Base-by-base conservation (phyloP, 78 protist genomes). In the Dictyostelium purpureum region DNA sequence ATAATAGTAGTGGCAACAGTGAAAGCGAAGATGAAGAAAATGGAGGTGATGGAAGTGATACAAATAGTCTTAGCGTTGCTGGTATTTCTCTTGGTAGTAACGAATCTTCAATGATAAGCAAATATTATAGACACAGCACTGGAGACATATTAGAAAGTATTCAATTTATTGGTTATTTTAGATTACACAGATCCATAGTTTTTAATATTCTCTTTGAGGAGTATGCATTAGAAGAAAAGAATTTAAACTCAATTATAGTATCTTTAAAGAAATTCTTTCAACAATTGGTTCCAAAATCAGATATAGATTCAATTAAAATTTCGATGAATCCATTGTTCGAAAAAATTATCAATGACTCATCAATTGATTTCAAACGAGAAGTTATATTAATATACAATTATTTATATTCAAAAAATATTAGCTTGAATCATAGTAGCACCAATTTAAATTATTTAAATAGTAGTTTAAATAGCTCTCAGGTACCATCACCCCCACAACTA, bases 321-420 rank as follows among this genome's bases (percentile, higher is more conserved):
- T 16, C 76, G 40, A 40, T 69, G 21, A 69, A 69, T 42, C 45
- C 52, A 69, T 40, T 69, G 9, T 11, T 69, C 0, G 76, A 69
- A 14, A 69, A 52, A 69, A 10, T 69, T 19, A 40, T 69, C 35
- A 69, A 69, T 40, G 76, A 69, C 40, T 51, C 42, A n/a, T 69
- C 52, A n/a, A 69, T 69, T n/a, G 76, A 69, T 69, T 69, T 69
- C 47, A 69, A 69, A 42, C 19, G 76, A 38, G 76, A 69, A 31
- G 14, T 69, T 4, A 21, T 12, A 38, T 69, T 69, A 40, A 69
- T 69, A n/a, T 69, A 40, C n/a, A 18, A 35, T 21, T 69, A 40
- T 26, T 31, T 40, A 31, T 42, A 69, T 40, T 40, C 75, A 37
- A 0, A 14, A 19, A 0, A 42, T 40, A 14, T 6, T 9, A 14